Conservation (phyloP, 2,329 filamentous ascomycete genomes). For the Trichoderma polysporum region DNA sequence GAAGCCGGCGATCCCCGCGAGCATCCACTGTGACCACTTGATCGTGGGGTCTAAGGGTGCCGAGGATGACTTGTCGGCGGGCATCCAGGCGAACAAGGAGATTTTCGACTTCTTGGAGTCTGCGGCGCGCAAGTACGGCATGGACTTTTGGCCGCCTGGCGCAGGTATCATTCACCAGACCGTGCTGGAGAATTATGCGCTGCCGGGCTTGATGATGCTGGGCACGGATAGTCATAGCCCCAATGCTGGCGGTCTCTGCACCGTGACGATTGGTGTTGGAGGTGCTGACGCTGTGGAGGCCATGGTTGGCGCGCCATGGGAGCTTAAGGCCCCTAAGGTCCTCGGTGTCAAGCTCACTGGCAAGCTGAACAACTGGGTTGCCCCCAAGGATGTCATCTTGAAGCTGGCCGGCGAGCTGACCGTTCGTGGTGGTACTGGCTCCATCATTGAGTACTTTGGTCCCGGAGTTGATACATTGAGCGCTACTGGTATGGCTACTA, state of each 20-base stretch:
- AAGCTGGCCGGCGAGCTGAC: slow-evolving; percentile 85
- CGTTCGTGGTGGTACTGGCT: slow-evolving; percentile 90
- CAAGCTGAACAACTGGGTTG: slow-evolving; percentile 82
- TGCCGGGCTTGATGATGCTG: slow-evolving; percentile 98
- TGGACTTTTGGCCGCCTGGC: slow-evolving; percentile 93
- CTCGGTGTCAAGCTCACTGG: slow-evolving; percentile 83
- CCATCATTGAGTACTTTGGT: slow-evolving; percentile 91
- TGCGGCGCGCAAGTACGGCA: slow-evolving; percentile 84
- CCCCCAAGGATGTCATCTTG: slow-evolving; percentile 94
- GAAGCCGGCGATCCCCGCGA: slow-evolving; percentile 88
- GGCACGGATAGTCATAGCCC: slow-evolving; percentile 97
- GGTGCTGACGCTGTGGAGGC: slow-evolving; percentile 97
- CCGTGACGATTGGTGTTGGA: slow-evolving; percentile 94
- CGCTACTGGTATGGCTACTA: slow-evolving; percentile 89
- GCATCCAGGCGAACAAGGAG: slow-evolving; percentile 90
- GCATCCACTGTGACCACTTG: slow-evolving; percentile 98
- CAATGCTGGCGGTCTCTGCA: slow-evolving; percentile 91
- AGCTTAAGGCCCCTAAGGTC: slow-evolving; percentile 90
- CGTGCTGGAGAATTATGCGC: slow-evolving; percentile 94
- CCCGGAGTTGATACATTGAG: slow-evolving; percentile 86
- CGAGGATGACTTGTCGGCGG: slow-evolving; percentile 77
- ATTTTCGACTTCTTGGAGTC: slow-evolving; percentile 97
- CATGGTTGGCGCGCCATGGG: slow-evolving; percentile 94
- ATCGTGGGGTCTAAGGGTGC: slow-evolving; percentile 94
- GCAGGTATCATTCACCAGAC: slow-evolving; percentile 97